A percentile compares a stretch with the other conserved stretches of the same genome.
phyloP scores from a whole-genome alignment of 768 basidiomycete genomes.

The Astraeus odoratus region DNA sequence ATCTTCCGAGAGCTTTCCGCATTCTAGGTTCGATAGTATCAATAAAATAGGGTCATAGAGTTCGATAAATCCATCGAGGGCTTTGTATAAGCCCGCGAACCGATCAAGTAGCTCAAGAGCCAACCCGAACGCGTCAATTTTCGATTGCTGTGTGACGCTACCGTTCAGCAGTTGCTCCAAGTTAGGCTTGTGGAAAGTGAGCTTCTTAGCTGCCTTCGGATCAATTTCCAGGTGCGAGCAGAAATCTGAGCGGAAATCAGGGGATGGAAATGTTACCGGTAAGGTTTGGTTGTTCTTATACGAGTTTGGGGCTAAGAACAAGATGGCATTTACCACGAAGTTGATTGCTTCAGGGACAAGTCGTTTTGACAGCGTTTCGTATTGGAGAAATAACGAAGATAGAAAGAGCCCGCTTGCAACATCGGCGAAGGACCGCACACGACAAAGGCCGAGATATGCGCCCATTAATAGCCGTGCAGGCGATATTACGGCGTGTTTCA shows the following conservation, averaged over 20 bases:
- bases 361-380: slow-evolving; percentile 78
- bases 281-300: slow-evolving; percentile 40
- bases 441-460: slow-evolving; percentile 80
- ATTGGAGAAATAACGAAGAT: slow-evolving; percentile 79
- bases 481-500: slow-evolving; percentile 83
- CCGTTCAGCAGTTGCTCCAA: slow-evolving; percentile 37
- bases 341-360: slow-evolving; percentile 85
- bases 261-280: slow-evolving; percentile 67
- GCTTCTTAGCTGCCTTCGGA: slow-evolving; percentile 33
- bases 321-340: slow-evolving; percentile 64
- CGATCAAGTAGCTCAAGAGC: slow-evolving; percentile 56
- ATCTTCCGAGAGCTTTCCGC: slow-evolving; percentile 36
- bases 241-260: slow-evolving; percentile 54
- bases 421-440: slow-evolving; percentile 70
- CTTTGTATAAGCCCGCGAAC: slow-evolving; percentile 72
- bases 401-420: slow-evolving; percentile 84
- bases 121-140: slow-evolving; percentile 63
- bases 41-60: slow-evolving; percentile 62
- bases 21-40: slow-evolving; percentile 50
- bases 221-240: slow-evolving; percentile 36
- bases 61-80: slow-evolving; percentile 79
- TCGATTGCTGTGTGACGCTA: slow-evolving; percentile 47
- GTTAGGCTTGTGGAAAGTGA: slow-evolving; percentile 39
- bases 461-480: slow-evolving; percentile 86
- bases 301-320: slow-evolving; percentile 65